These are phyloP conservation scores for Vitis rupestris DNA, from an alignment of 164 flowering plant genomes.

Conservation along the genomic window DNA sequence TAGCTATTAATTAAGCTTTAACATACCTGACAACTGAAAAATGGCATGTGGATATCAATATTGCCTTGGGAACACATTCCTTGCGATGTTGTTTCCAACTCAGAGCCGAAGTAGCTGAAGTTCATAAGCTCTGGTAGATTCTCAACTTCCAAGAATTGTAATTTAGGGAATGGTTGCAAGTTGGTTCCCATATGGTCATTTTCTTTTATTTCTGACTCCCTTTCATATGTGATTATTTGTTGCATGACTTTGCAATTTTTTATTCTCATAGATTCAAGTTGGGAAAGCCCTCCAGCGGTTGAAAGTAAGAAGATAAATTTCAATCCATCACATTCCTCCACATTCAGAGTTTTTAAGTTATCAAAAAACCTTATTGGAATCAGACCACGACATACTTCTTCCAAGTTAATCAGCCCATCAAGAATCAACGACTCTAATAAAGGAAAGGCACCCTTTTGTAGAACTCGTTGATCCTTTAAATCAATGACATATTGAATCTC, in stretches of 20 bases:
- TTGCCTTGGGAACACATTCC: no score
- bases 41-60: no score
- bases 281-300: not conserved
- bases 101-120: no score
- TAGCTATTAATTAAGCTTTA: no score
- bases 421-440: slow-evolving; percentile 11
- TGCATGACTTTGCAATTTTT: not conserved
- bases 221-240: not conserved
- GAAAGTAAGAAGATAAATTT: slow-evolving; percentile 5
- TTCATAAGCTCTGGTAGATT: not conserved
- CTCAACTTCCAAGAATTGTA: not conserved
- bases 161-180: not conserved
- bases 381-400: no score
- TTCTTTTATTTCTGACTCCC: not conserved
- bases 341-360: no score
- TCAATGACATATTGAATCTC: not conserved
- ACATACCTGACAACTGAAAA: no score
- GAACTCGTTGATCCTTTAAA: not conserved
- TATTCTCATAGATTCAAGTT: slow-evolving; percentile 8
- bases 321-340: not conserved
- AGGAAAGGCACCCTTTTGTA: not conserved
- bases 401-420: no score
- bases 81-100: no score
- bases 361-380: no score
- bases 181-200: not conserved